These are phyloP conservation scores for Penicillium canariense DNA, from an alignment of 495 filamentous ascomycete species.

Conservation along the genomic window DNA sequence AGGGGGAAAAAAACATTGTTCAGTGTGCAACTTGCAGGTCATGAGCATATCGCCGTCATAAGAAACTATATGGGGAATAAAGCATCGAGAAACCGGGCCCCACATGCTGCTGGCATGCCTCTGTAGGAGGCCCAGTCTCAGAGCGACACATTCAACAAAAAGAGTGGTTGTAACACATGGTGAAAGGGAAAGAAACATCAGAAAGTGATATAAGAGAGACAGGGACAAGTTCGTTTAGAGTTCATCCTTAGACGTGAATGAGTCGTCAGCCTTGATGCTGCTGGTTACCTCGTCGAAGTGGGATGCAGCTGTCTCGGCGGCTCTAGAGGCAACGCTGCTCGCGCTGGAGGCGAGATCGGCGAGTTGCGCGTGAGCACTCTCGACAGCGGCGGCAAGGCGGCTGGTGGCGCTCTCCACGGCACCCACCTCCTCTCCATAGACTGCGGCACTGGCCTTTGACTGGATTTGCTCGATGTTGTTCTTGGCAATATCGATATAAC, in stretches of 20 bases:
- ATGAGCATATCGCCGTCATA: conserved; percentile 30
- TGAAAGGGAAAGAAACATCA: conserved; percentile 4
- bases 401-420: conserved; percentile 54
- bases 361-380: conserved; percentile 48
- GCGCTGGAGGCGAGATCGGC: conserved; percentile 41
- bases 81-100: conserved; percentile 20
- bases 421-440: conserved; percentile 55
- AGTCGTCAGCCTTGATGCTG: conserved; percentile 29
- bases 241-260: conserved; percentile 51
- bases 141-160: conserved; percentile 10
- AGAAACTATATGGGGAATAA: conserved; percentile 46
- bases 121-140: conserved; percentile 6
- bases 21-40: conserved; percentile 25
- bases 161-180: background rate
- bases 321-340: conserved; percentile 35
- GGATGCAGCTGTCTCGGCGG: conserved; percentile 43
- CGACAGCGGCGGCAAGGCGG: conserved; percentile 44
- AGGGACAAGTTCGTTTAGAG: conserved; percentile 37
- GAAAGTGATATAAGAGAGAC: conserved; percentile 9
- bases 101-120: conserved; percentile 10
- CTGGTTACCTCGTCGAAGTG: conserved; percentile 44
- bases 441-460: conserved; percentile 50
- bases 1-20: conserved; percentile 5
- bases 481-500: conserved; percentile 48
- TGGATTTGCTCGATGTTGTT: conserved; percentile 49